Conservation (phyloP, 1,284 basidiomycete genomes). For the Boletus holoroseus region DNA sequence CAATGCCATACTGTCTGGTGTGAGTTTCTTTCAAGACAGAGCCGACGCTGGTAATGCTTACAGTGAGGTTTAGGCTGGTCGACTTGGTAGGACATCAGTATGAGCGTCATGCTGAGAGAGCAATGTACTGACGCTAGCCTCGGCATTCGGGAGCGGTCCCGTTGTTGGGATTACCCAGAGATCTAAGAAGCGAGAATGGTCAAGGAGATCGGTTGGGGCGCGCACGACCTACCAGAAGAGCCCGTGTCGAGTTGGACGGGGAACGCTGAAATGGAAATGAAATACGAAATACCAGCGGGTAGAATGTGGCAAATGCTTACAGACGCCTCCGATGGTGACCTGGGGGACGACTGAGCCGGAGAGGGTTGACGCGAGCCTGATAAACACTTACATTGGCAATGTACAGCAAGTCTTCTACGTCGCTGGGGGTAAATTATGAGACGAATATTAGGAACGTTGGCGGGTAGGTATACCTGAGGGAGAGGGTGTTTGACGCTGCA, state of each 20-base stretch:
- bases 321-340: conserved; percentile 57
- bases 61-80: conserved; percentile 53
- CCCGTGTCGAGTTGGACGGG: conserved; percentile 74
- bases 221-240: conserved; percentile 64
- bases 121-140: conserved; percentile 45
- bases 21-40: conserved; percentile 7
- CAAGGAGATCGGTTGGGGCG: not conserved
- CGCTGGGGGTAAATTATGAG: conserved; percentile 36
- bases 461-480: conserved; percentile 37
- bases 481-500: conserved; percentile 27
- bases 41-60: conserved; percentile 31
- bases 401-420: conserved; percentile 69
- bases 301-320: conserved; percentile 36
- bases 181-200: conserved; percentile 38
- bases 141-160: conserved; percentile 48
- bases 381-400: conserved; percentile 56
- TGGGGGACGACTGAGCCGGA: conserved; percentile 27
- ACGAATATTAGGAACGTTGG: not conserved
- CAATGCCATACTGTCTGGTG: conserved; percentile 61
- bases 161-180: conserved; percentile 61
- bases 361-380: not conserved
- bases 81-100: conserved; percentile 32
- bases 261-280: conserved; percentile 42
- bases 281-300: not conserved
- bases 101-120: not conserved